phyloP scores from a whole-genome alignment of 805 yeast species.

The Priceomyces melissophilus region DNA sequence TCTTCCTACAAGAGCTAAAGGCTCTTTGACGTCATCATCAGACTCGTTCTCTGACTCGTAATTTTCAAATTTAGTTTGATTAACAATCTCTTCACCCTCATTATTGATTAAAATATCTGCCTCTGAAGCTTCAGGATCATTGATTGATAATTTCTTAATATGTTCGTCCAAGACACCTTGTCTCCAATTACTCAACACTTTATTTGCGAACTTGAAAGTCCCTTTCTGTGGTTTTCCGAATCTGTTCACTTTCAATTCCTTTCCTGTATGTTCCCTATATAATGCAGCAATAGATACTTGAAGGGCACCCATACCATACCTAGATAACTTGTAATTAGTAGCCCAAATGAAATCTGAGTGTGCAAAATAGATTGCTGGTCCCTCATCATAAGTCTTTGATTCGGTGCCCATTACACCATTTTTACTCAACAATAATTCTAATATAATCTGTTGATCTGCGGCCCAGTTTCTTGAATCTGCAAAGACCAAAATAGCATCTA shows the following conservation, averaged over 20 bases:
- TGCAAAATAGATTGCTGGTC: constrained; percentile 82
- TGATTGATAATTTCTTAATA: constrained; percentile 49
- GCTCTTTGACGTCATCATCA: constrained; percentile 31
- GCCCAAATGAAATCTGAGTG: constrained; percentile 95
- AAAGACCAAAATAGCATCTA: constrained; percentile 83
- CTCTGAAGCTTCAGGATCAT: constrained; percentile 41
- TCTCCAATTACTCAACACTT: constrained; percentile 74
- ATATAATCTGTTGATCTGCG: constrained; percentile 84
- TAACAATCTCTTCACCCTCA: constrained; percentile 43
- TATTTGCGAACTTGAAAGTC: constrained; percentile 79
- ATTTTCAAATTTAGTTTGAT: constrained; percentile 39
- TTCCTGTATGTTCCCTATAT: constrained; percentile 80
- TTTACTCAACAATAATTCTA: constrained; percentile 73
- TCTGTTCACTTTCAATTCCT: constrained; percentile 71
- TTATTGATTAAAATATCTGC: constrained; percentile 42
- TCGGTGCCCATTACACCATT: constrained; percentile 84
- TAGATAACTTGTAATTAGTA: constrained; percentile 72
- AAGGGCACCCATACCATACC: constrained; percentile 94
- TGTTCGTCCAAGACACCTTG: constrained; percentile 72
- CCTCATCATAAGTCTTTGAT: constrained; percentile 65
- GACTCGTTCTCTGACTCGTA: constrained; percentile 29
- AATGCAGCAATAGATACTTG: constrained; percentile 85
- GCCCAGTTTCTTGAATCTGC: constrained; percentile 95
- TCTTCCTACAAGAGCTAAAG: constrained; percentile 39
- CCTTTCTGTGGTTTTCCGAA: constrained; percentile 90